Evolutionary conservation across 192 early-diverging fungal genomes (phyloP).

Genomic region (Rhizophlyctis rosea): DNA sequence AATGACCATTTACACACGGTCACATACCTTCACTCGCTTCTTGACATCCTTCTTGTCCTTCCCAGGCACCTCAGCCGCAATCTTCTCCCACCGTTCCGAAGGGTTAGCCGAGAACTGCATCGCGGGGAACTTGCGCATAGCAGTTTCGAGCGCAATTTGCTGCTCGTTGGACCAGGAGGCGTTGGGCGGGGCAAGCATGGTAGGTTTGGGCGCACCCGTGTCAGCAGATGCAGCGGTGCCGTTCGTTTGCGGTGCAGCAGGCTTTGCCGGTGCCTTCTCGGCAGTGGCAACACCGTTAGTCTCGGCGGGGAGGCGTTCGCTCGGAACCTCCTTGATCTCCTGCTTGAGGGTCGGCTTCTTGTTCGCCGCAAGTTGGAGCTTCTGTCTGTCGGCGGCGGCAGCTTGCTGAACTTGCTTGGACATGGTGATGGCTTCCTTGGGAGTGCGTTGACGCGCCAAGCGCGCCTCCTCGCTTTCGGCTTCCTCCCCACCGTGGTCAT

Average conservation of each 20-base stretch:
- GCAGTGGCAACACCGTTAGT: constrained; percentile 9
- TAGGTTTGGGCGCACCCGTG: constrained; percentile 8
- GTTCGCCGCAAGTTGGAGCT: constrained; percentile 29
- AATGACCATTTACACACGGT: background rate
- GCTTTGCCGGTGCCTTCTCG: constrained; percentile 3
- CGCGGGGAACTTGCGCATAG: constrained; percentile 48
- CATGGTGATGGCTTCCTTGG: constrained; percentile 72
- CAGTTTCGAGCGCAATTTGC: constrained; percentile 42
- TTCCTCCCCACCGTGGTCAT: constrained; percentile 63
- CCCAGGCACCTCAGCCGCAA: constrained; percentile 42
- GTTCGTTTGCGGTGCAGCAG: background rate
- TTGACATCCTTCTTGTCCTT: constrained; percentile 51
- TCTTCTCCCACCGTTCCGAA: constrained; percentile 50
- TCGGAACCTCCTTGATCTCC: constrained; percentile 30
- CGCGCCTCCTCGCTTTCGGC: constrained; percentile 28
- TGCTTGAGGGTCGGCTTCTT: constrained; percentile 29
- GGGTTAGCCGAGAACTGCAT: constrained; percentile 31
- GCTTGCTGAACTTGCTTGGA: constrained; percentile 64
- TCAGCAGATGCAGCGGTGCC: background rate
- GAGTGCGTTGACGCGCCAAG: constrained; percentile 33
- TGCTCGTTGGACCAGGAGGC: constrained; percentile 42
- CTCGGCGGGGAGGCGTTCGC: constrained; percentile 17
- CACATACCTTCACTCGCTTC: constrained; percentile 41
- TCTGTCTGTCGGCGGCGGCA: constrained; percentile 32
- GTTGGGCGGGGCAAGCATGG: constrained; percentile 27